Evolutionary conservation across 345 rosid species (phyloP).

Genomic region (Eucalyptus marginata): DNA sequence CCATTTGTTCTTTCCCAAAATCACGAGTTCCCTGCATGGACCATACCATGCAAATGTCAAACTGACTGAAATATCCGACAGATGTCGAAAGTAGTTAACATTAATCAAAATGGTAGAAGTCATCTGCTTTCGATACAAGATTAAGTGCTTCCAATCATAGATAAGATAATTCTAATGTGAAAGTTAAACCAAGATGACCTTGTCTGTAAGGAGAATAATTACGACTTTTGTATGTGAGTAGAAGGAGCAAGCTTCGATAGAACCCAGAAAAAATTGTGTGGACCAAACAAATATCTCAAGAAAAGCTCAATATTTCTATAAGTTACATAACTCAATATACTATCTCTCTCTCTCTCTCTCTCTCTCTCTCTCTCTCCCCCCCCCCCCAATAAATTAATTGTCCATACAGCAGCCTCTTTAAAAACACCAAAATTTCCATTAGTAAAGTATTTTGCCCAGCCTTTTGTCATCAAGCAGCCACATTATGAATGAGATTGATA

Average conservation of each 20-base stretch:
- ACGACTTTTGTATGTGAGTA: background rate
- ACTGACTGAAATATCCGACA: background rate
- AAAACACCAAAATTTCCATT: background rate
- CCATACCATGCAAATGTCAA: background rate
- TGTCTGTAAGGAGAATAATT: background rate
- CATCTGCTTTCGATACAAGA: background rate
- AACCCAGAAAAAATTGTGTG: background rate
- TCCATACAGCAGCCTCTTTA: background rate
- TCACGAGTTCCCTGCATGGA: slow-evolving; percentile 74
- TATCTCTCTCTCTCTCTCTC: background rate
- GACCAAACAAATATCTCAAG: background rate
- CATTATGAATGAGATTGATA: background rate
- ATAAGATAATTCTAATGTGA: background rate
- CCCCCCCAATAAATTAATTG: too few species aligned
- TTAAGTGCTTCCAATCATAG: background rate
- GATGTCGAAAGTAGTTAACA: background rate
- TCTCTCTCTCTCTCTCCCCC: too few species aligned
- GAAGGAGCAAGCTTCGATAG: background rate
- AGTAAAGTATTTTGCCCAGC: background rate
- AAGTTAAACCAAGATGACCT: background rate
- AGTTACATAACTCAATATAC: background rate
- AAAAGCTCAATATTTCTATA: background rate
- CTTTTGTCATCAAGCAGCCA: background rate
- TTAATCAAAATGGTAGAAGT: background rate
- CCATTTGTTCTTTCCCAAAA: slow-evolving; percentile 86